These are phyloP conservation scores for Pseudoscleropodium purum DNA, from an alignment of 225 moss, liverwort and hornwort genomes.

Conservation along the genomic window DNA sequence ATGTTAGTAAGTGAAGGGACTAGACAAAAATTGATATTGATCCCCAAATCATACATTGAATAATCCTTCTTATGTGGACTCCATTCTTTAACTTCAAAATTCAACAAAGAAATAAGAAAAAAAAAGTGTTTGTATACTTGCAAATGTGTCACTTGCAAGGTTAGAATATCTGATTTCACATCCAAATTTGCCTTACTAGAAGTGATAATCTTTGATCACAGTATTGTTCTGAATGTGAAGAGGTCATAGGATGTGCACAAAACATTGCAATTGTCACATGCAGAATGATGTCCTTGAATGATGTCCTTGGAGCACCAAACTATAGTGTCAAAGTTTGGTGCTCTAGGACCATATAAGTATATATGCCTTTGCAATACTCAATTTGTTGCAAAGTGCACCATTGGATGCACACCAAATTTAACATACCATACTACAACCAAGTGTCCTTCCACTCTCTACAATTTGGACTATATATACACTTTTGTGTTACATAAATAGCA, in stretches of 20 bases:
- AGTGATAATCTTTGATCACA: background rate
- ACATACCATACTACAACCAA: background rate
- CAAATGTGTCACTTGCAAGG: too few species aligned
- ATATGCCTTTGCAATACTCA: background rate
- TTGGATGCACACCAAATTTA: background rate
- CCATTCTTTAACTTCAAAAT: background rate
- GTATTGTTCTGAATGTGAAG: background rate
- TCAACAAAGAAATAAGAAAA: background rate
- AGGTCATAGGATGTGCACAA: background rate
- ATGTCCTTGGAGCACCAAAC: background rate
- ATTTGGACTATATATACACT: background rate
- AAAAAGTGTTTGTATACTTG: background rate
- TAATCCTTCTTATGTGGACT: background rate
- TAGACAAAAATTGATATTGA: background rate
- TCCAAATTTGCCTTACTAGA: background rate
- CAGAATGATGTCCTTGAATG: background rate
- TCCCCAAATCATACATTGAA: background rate
- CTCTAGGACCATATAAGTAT: background rate
- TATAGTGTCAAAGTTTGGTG: background rate
- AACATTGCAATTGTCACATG: background rate
- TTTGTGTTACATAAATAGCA: background rate
- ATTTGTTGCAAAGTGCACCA: background rate
- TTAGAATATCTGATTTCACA: background rate
- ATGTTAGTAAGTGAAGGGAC: background rate
- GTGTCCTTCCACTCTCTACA: too few species aligned